Conservation (phyloP, 2,329 filamentous ascomycete genomes). For the Fusarium torreyae region DNA sequence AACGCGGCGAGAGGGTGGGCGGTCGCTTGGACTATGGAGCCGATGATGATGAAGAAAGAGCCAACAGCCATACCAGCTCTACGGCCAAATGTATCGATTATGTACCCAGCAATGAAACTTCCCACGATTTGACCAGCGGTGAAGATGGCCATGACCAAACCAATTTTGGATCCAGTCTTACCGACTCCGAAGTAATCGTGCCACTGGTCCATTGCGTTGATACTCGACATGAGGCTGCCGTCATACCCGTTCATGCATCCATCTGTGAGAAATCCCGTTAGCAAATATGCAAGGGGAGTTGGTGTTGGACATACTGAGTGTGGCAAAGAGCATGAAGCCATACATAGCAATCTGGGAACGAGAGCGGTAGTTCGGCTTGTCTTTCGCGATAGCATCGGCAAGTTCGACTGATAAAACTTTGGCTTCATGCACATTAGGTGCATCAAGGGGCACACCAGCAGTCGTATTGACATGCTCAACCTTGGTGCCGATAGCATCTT, state of each 20-base stretch:
- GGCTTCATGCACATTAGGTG: too few relatives aligned
- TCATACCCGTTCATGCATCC: conserved; percentile 10
- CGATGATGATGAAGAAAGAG: conserved; percentile 1
- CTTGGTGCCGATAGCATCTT: too few relatives aligned
- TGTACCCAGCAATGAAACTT: background rate
- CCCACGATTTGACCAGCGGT: conserved; percentile 1
- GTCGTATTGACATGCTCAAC: too few relatives aligned
- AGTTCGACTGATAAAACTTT: too few relatives aligned
- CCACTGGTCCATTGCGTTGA: conserved; percentile 9
- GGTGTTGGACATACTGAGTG: too few relatives aligned
- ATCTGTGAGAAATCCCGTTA: background rate
- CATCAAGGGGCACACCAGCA: too few relatives aligned
- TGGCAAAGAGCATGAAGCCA: too few relatives aligned
- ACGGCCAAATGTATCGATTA: background rate
- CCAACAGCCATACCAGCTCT: background rate
- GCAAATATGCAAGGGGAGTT: too few relatives aligned
- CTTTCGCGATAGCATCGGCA: too few relatives aligned
- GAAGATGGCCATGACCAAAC: conserved; percentile 2
- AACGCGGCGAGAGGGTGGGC: conserved; percentile 5
- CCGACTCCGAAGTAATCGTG: background rate
- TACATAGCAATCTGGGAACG: too few relatives aligned
- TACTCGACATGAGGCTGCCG: conserved; percentile 2
- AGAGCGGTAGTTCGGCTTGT: too few relatives aligned
- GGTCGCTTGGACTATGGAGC: background rate
- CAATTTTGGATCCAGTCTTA: background rate